Conservation (phyloP, 176 grass and related monocot genomes). For the Carex kokanica region DNA sequence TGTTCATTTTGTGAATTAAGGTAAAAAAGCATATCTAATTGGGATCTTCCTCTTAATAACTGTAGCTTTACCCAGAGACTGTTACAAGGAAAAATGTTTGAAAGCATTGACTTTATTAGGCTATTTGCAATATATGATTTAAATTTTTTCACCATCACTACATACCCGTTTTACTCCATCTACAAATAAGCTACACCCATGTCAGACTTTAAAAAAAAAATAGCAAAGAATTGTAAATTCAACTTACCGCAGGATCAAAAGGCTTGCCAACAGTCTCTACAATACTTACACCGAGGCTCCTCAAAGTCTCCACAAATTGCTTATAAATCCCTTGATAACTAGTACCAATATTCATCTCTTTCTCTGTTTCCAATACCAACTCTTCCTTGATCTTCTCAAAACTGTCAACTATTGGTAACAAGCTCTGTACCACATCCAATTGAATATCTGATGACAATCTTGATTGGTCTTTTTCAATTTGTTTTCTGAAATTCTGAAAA, state of each 20-base stretch:
- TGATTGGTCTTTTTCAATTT: constrained; percentile 69
- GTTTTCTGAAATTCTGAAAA: constrained; percentile 93
- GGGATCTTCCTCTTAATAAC: background rate
- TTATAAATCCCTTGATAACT: constrained; percentile 87
- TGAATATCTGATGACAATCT: constrained; percentile 84
- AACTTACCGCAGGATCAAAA: constrained; percentile 89
- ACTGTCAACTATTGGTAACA: constrained; percentile 64
- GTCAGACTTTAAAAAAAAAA: background rate
- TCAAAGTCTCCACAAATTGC: constrained; percentile 89
- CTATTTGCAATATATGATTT: background rate
- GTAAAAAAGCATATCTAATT: background rate
- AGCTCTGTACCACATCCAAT: constrained; percentile 62
- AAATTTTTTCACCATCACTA: background rate
- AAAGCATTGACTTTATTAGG: background rate
- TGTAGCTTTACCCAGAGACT: background rate
- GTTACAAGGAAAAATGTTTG: background rate
- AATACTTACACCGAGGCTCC: constrained; percentile 70
- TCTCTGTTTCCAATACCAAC: constrained; percentile 58
- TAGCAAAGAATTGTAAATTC: background rate
- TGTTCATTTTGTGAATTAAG: background rate
- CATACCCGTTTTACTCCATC: background rate
- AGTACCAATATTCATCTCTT: constrained; percentile 58
- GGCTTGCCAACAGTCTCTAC: constrained; percentile 94
- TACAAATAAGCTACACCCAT: background rate
- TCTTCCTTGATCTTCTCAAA: constrained; percentile 77